phyloP scores from a whole-genome alignment of 2,329 filamentous ascomycete species.

The Epichloe festucae region DNA sequence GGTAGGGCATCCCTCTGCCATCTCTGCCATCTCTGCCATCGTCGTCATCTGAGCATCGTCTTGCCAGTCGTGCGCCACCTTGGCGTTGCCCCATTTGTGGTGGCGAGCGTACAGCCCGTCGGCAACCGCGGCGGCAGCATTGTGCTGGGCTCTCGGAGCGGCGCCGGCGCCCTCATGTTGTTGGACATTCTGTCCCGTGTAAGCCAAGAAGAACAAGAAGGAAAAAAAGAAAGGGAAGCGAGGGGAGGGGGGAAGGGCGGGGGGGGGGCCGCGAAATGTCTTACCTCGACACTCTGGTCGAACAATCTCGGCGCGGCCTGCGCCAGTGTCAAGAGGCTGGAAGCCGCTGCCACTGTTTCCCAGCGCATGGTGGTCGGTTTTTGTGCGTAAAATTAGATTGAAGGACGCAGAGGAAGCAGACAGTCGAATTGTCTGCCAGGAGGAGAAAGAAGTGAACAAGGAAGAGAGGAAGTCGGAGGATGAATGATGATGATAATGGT shows the following conservation, averaged over 20 bases:
- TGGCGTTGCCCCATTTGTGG: not conserved
- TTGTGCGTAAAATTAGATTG: too few species aligned
- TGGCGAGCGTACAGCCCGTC: constrained; percentile 1
- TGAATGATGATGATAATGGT: not conserved
- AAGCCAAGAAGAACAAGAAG: not conserved
- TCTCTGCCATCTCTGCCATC: constrained; percentile 1
- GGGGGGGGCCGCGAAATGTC: not conserved
- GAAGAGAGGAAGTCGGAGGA: not conserved
- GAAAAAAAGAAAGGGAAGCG: too few species aligned
- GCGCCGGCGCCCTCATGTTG: not conserved
- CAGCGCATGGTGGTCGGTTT: not conserved
- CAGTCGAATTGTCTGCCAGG: not conserved
- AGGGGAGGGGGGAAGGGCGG: too few species aligned
- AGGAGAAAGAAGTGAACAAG: not conserved
- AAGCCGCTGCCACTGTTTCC: constrained; percentile 2
- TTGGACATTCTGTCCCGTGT: not conserved
- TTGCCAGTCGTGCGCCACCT: not conserved
- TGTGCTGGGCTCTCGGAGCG: too few species aligned
- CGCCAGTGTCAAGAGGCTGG: constrained; percentile 3
- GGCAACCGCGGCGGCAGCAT: not conserved
- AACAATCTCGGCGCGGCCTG: constrained; percentile 1
- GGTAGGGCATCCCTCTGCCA: constrained; percentile 12
- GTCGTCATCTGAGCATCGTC: not conserved
- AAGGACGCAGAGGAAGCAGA: too few species aligned
- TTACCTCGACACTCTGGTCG: not conserved